Conservation (phyloP, 176 grass and related monocot species). For the Oryza brachyantha region DNA sequence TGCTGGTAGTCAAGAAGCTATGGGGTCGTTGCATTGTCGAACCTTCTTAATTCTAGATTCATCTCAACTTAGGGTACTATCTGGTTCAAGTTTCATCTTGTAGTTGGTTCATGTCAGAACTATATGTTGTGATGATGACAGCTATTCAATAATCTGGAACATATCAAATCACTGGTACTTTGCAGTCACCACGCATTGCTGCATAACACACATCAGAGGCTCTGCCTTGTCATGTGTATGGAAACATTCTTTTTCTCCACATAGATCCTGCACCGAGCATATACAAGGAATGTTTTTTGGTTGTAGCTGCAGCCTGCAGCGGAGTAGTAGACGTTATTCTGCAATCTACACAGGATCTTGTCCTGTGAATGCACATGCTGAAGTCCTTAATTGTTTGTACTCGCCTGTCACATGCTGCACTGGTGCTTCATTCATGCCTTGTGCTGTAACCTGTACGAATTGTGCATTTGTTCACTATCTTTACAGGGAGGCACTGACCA, state of each 20-base stretch:
- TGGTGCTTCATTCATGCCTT: neutral
- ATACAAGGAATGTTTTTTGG: conserved; percentile 26
- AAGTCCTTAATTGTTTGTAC: conserved; percentile 1
- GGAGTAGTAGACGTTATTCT: neutral
- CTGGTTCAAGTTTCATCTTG: conserved; percentile 14
- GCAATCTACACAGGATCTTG: neutral
- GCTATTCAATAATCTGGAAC: neutral
- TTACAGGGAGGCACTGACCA: conserved; percentile 40
- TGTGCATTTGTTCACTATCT: neutral
- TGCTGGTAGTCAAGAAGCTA: neutral
- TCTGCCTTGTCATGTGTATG: neutral
- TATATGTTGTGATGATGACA: neutral
- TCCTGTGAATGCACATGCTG: conserved; percentile 14
- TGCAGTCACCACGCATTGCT: neutral
- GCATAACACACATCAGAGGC: neutral
- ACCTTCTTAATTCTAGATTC: neutral
- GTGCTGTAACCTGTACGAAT: conserved; percentile 22
- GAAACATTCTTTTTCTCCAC: neutral
- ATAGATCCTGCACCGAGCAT: neutral
- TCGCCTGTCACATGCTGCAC: neutral
- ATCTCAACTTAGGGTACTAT: conserved; percentile 5
- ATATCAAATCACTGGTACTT: neutral
- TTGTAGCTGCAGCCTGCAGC: neutral
- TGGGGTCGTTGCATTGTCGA: neutral
- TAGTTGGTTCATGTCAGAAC: conserved; percentile 1